Conservation (phyloP, 768 basidiomycete genomes). For the Tulasnella sp. region DNA sequence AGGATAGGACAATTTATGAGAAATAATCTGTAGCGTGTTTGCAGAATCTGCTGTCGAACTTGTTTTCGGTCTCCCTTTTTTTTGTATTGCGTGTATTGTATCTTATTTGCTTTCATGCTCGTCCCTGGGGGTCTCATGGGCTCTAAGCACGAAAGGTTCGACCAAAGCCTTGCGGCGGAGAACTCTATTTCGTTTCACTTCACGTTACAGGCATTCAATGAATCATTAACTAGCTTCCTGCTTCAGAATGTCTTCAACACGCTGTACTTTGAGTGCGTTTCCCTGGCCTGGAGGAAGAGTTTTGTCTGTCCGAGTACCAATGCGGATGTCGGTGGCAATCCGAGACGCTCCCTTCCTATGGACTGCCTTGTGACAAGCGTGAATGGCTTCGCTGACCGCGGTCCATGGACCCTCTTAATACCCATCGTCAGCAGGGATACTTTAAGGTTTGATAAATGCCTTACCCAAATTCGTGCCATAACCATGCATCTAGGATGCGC, state of each 20-base stretch:
- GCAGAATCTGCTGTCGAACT: constrained; percentile 9
- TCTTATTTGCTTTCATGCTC: constrained; percentile 7
- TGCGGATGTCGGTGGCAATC: constrained; percentile 89
- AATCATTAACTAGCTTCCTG: background rate
- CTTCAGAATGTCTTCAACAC: constrained; percentile 75
- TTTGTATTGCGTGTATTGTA: background rate
- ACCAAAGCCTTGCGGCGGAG: too few species aligned
- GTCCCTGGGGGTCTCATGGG: too few species aligned
- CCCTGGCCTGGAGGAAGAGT: constrained; percentile 57
- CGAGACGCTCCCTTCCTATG: constrained; percentile 71
- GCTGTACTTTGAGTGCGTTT: constrained; percentile 72
- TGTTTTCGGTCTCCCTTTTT: background rate
- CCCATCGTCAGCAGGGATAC: background rate
- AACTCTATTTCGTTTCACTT: too few species aligned
- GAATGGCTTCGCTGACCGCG: constrained; percentile 78
- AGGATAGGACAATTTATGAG: background rate
- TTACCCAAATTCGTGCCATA: constrained; percentile 87
- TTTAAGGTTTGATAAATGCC: constrained; percentile 23
- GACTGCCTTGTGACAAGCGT: constrained; percentile 84
- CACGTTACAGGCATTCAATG: too few species aligned
- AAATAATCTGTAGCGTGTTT: background rate
- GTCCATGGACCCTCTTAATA: constrained; percentile 77
- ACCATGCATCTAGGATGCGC: constrained; percentile 63
- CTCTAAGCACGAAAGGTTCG: too few species aligned
- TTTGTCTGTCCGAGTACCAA: constrained; percentile 80